Percentiles rank a stretch among this genome's conserved stretches.
Evolutionary conservation across 1,139 yeast species (phyloP).

Genomic region (Yamadazyma diospyri): DNA sequence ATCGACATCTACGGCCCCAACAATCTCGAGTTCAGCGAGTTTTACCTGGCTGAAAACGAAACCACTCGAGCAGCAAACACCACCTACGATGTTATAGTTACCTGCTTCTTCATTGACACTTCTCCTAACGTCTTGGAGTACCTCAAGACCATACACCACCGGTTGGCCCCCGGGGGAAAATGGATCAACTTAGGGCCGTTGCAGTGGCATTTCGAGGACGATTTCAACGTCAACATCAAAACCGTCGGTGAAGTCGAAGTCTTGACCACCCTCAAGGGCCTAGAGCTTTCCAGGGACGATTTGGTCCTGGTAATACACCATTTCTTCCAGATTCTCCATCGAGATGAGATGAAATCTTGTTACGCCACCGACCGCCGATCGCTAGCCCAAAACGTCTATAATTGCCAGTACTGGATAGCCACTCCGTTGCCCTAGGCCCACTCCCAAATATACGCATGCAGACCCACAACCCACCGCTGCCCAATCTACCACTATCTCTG

Average conservation of each 20-base stretch:
- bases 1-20: constrained; percentile 67
- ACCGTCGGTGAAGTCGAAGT: constrained; percentile 15
- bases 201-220: constrained; percentile 79
- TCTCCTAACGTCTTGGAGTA: constrained; percentile 72
- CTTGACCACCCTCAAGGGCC: constrained; percentile 41
- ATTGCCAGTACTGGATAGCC: constrained; percentile 69
- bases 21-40: constrained; percentile 4
- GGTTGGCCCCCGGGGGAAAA: constrained; percentile 51
- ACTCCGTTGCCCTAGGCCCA: background rate
- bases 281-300: constrained; percentile 66
- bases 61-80: constrained; percentile 41
- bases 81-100: constrained; percentile 54
- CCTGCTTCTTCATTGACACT: constrained; percentile 80
- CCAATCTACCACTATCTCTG: no score
- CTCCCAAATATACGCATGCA: no score
- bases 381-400: constrained; percentile 57
- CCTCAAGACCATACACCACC: constrained; percentile 51
- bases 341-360: background rate
- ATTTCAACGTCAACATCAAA: constrained; percentile 28
- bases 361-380: constrained; percentile 37
- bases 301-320: constrained; percentile 34
- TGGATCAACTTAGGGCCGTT: constrained; percentile 90
- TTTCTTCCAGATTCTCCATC: constrained; percentile 51
- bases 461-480: background rate
- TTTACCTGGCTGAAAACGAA: constrained; percentile 9